Base-by-base conservation (phyloP, 2,329 filamentous ascomycete species). In the Mariannaea sp. region DNA sequence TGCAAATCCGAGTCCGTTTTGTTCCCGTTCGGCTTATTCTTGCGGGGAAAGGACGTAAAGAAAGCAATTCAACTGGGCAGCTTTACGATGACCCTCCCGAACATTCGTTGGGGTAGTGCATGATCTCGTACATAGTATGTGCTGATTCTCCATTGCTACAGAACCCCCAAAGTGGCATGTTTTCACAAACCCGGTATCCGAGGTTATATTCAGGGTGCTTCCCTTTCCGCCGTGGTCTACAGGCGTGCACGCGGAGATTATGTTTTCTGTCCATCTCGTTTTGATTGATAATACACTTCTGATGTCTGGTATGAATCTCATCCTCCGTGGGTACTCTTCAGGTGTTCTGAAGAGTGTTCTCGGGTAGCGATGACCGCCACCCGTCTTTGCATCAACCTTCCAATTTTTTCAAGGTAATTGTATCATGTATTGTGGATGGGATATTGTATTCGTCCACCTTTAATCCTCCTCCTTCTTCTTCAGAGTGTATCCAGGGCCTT, bases 401-500 rank as follows among this genome's bases (percentile, higher is more conserved):
- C n/a, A n/a, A n/a, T n/a, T n/a, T n/a, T n/a, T n/a, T n/a, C n/a
- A n/a, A n/a, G n/a, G n/a, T n/a, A n/a, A n/a, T n/a, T n/a, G n/a
- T n/a, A n/a, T n/a, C n/a, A n/a, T n/a, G n/a, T n/a, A n/a, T n/a
- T n/a, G n/a, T n/a, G n/a, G n/a, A n/a, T n/a, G n/a, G n/a, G n/a
- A n/a, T n/a, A n/a, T n/a, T n/a, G n/a, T n/a, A n/a, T n/a, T n/a
- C n/a, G n/a, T n/a, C n/a, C n/a, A n/a, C n/a, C n/a, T n/a, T n/a
- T n/a, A n/a, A n/a, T n/a, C n/a, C 22, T 24, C 13, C 16, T 14
- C 24, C 22, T 12, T 3, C 4, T 33, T 17, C 20, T 27, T 39
- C n/a, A 19, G 17, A 7, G 27, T 43, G 54, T 58, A 56, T 16
- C 50, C 38, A 27, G 43, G 50, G 8, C 44, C 53, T 19, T 60